These are phyloP conservation scores for Candida odintsovae DNA, from an alignment of 805 yeast species.

Conservation along the genomic window DNA sequence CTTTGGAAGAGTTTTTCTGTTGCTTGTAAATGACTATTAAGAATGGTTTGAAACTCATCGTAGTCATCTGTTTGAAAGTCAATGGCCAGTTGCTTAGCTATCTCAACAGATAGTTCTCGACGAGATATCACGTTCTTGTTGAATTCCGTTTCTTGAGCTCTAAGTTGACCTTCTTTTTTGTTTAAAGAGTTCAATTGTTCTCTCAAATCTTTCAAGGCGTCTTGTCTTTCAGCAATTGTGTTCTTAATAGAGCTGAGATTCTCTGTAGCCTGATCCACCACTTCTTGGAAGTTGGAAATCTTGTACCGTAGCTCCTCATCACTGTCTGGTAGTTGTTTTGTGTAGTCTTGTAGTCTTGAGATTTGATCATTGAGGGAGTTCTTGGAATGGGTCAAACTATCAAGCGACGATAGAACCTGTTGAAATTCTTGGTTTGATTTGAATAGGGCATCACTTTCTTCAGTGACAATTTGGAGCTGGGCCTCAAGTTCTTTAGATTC, in stretches of 20 bases:
- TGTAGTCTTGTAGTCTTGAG: conserved; percentile 40
- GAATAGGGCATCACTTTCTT: conserved; percentile 58
- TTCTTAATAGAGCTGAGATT: conserved; percentile 23
- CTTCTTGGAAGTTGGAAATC: conserved; percentile 35
- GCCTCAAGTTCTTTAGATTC: conserved; percentile 45
- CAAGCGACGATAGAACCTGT: conserved; percentile 56
- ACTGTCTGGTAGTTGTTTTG: conserved; percentile 40
- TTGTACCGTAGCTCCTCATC: conserved; percentile 34
- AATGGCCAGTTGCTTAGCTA: conserved; percentile 3
- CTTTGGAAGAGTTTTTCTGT: conserved; percentile 7
- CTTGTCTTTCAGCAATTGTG: conserved; percentile 20
- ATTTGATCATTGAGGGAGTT: conserved; percentile 44
- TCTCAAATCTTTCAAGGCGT: conserved; percentile 24
- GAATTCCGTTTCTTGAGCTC: conserved; percentile 36
- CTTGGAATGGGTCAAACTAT: conserved; percentile 46
- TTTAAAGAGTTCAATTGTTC: conserved; percentile 31
- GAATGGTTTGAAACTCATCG: conserved; percentile 1
- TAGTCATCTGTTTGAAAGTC: not conserved
- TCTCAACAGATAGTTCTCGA: conserved; percentile 7
- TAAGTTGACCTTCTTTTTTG: conserved; percentile 50
- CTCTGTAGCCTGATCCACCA: conserved; percentile 24
- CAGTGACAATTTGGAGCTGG: conserved; percentile 47
- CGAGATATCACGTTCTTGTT: conserved; percentile 18
- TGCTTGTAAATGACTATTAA: conserved; percentile 1
- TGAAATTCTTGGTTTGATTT: conserved; percentile 79